Conservation (phyloP, 352 stramenopile genomes). For the Synura sp. region DNA sequence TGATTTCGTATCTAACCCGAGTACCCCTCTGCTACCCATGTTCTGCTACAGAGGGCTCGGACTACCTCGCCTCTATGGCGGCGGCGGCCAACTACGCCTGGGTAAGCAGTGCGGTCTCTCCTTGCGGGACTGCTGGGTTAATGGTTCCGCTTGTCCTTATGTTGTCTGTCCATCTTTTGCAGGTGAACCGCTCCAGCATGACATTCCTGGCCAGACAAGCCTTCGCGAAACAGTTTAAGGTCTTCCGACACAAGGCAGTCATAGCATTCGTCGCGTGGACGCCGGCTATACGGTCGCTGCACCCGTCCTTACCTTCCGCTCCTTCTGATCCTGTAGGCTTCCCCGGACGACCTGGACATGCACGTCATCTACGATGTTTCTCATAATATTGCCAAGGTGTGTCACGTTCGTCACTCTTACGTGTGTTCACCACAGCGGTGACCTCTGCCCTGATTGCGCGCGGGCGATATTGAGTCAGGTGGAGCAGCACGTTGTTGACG, state of each 20-base stretch:
- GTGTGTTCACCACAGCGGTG: too few relatives aligned
- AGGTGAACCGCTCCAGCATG: constrained; percentile 65
- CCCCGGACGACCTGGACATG: constrained; percentile 72
- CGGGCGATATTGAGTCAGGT: constrained; percentile 39
- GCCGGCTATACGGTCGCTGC: too few relatives aligned
- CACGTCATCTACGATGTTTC: constrained; percentile 73
- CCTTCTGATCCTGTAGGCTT: constrained; percentile 21
- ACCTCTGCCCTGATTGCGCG: too few relatives aligned
- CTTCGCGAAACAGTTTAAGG: constrained; percentile 68
- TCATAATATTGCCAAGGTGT: constrained; percentile 74
- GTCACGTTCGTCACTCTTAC: constrained; percentile 44
- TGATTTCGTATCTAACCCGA: too few relatives aligned
- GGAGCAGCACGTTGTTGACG: constrained; percentile 67
- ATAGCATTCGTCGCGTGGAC: too few relatives aligned
- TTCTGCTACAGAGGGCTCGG: constrained; percentile 56
- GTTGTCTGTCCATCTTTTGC: background rate
- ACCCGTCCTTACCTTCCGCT: background rate
- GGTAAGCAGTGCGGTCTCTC: constrained; percentile 48
- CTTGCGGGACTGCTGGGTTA: background rate
- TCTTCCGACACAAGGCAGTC: too few relatives aligned
- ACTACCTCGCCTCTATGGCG: constrained; percentile 68
- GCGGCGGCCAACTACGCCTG: constrained; percentile 72
- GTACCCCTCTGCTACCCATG: background rate
- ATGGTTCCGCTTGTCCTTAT: background rate
- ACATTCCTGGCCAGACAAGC: constrained; percentile 68